A percentile compares a stretch with the other conserved stretches of the same genome.
Conservation (phyloP, 352 stramenopile species). For the Phytophthora foliorum region DNA sequence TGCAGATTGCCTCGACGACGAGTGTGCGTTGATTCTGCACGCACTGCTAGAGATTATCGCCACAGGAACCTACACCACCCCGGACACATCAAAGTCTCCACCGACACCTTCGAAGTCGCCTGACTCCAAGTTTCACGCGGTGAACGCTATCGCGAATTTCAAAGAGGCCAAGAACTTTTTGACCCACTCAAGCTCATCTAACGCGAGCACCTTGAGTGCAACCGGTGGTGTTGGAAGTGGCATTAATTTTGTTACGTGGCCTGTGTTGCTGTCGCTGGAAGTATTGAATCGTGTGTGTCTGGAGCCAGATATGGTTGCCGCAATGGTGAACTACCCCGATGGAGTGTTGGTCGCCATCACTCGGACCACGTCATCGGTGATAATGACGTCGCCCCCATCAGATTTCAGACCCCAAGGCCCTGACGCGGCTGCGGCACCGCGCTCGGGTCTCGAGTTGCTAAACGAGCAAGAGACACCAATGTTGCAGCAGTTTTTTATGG, state of each 20-base stretch:
- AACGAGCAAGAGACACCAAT: constrained; percentile 86
- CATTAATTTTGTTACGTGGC: constrained; percentile 88
- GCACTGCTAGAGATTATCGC: constrained; percentile 82
- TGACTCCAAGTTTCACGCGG: constrained; percentile 50
- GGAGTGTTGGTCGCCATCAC: constrained; percentile 66
- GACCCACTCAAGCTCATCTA: constrained; percentile 48
- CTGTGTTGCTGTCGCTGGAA: constrained; percentile 82
- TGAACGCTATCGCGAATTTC: constrained; percentile 47
- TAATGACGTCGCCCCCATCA: constrained; percentile 77
- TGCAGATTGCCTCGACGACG: constrained; percentile 66
- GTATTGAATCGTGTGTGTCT: constrained; percentile 80
- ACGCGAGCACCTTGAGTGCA: constrained; percentile 25
- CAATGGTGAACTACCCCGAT: constrained; percentile 72
- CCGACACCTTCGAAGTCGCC: constrained; percentile 59
- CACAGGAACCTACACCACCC: constrained; percentile 73
- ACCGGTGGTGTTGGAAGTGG: constrained; percentile 20
- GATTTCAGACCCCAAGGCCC: constrained; percentile 69
- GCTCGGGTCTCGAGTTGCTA: constrained; percentile 80
- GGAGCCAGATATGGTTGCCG: constrained; percentile 74
- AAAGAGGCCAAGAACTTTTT: constrained; percentile 80
- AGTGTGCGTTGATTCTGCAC: constrained; percentile 74
- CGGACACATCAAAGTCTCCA: constrained; percentile 61
- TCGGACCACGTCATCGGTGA: constrained; percentile 77
- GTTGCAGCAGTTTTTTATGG: constrained; percentile 83
- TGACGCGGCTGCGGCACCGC: constrained; percentile 46